These are phyloP conservation scores for Mimosa bimucronata DNA, from an alignment of 306 rosid genomes.

Conservation along the genomic window DNA sequence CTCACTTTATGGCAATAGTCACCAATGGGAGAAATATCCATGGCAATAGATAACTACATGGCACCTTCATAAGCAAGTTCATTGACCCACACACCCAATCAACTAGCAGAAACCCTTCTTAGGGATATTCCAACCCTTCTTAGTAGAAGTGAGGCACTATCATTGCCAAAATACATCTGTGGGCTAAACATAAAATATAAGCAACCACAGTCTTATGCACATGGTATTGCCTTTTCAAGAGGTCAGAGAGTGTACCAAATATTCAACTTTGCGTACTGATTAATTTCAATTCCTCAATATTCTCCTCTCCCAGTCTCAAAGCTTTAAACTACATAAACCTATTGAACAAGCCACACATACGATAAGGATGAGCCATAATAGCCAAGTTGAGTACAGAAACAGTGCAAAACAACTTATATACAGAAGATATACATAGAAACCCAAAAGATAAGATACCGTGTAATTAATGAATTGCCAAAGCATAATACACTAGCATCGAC, in stretches of 20 bases:
- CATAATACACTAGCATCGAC: background rate
- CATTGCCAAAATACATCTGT: background rate
- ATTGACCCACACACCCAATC: slow-evolving; percentile 16
- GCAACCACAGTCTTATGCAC: background rate
- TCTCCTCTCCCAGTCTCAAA: background rate
- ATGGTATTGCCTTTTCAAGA: background rate
- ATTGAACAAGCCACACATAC: background rate
- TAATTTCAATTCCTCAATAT: background rate
- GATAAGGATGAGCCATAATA: background rate
- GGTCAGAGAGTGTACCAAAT: background rate
- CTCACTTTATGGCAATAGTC: background rate
- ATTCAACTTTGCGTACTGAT: background rate
- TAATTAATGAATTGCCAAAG: slow-evolving; percentile 1
- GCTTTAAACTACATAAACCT: background rate
- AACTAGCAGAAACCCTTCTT: slow-evolving; percentile 1
- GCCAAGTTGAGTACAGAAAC: slow-evolving; percentile 4
- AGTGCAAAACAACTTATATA: background rate
- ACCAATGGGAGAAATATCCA: background rate
- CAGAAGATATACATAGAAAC: background rate
- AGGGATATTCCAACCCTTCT: background rate
- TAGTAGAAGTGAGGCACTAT: background rate
- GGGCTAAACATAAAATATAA: background rate
- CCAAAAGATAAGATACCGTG: background rate
- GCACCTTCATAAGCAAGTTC: slow-evolving; percentile 3
- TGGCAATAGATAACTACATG: background rate